A percentile compares a stretch with the other conserved stretches of the same genome.
Conservation (phyloP, 495 filamentous ascomycete species). For the Chaetomidium leptoderma region DNA sequence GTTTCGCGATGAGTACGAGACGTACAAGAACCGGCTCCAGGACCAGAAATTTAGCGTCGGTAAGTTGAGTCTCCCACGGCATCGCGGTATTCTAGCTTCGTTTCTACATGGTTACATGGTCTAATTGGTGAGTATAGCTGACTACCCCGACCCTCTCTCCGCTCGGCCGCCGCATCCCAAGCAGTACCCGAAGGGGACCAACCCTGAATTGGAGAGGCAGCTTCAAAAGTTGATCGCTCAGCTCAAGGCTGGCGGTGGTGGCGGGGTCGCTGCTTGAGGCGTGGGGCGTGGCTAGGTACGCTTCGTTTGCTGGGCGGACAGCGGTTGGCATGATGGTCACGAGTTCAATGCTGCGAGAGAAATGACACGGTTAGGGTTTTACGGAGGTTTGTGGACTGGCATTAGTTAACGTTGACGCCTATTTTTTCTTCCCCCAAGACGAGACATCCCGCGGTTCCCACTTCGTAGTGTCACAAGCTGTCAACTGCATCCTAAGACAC, state of each 20-base stretch:
- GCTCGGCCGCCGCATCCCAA: slow-evolving; percentile 30
- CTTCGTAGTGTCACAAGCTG: too few relatives aligned
- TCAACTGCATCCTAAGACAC: not conserved
- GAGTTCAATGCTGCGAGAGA: not conserved
- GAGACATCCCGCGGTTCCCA: too few relatives aligned
- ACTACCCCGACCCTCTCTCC: slow-evolving; percentile 41
- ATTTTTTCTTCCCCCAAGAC: too few relatives aligned
- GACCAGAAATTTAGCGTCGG: slow-evolving; percentile 42
- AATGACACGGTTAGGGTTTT: not conserved
- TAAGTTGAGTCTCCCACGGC: slow-evolving; percentile 20
- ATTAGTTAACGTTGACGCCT: not conserved
- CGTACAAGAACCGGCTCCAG: slow-evolving; percentile 29
- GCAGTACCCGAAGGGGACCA: slow-evolving; percentile 35
- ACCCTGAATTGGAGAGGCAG: slow-evolving; percentile 32
- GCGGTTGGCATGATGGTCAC: too few relatives aligned
- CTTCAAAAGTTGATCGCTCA: slow-evolving; percentile 33
- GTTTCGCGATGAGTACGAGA: slow-evolving; percentile 53
- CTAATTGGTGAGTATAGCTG: slow-evolving; percentile 21
- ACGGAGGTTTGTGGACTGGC: not conserved
- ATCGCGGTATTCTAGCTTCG: not conserved
- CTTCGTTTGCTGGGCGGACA: too few relatives aligned
- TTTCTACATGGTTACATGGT: not conserved
- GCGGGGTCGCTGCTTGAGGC: not conserved
- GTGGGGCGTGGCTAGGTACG: too few relatives aligned
- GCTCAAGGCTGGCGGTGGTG: slow-evolving; percentile 20